Base-by-base conservation (phyloP, 1,139 yeast species). In the Blastobotrys serpentis region DNA sequence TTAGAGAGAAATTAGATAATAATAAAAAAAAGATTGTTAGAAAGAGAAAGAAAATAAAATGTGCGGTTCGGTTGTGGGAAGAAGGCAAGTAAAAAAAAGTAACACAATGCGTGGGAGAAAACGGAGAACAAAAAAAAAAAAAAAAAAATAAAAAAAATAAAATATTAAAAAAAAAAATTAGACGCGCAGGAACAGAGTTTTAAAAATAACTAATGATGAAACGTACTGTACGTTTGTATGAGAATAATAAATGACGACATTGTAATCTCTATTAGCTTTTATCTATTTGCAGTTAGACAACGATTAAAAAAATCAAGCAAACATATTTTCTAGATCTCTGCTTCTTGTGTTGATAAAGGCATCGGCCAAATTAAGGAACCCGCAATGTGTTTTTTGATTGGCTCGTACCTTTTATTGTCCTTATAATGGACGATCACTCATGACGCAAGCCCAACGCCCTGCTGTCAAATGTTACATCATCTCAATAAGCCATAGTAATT, bases 331-430 rank as follows among this genome's bases (percentile, higher is more conserved):
- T n/a, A n/a, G n/a, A n/a, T n/a, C n/a, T n/a, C n/a, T n/a, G n/a
- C n/a, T n/a, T n/a, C n/a, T n/a, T n/a, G n/a, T n/a, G n/a, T n/a
- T n/a, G n/a, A n/a, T n/a, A n/a, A n/a, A n/a, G n/a, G n/a, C n/a
- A n/a, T n/a, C n/a, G n/a, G n/a, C n/a, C n/a, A n/a, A n/a, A n/a
- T n/a, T n/a, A n/a, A n/a, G n/a, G n/a, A n/a, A n/a, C n/a, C n/a
- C n/a, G n/a, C n/a, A n/a, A n/a, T n/a, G n/a, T n/a, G n/a, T n/a
- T n/a, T n/a, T n/a, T 14, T 29, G 32, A 29, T 29, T 29, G 32
- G 32, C 32, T 29, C 32, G 32, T 29, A 29, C 32, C 32, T 29
- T 29, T 29, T 29, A 29, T 29, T 29, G 32, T 29, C 32, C 13
- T 6, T 4, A 29, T 29, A 29, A 29, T 29, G 32, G 32, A 11